These are phyloP conservation scores for Dactylellina leptospora DNA, from an alignment of 2,329 filamentous ascomycete genomes.

Conservation along the genomic window DNA sequence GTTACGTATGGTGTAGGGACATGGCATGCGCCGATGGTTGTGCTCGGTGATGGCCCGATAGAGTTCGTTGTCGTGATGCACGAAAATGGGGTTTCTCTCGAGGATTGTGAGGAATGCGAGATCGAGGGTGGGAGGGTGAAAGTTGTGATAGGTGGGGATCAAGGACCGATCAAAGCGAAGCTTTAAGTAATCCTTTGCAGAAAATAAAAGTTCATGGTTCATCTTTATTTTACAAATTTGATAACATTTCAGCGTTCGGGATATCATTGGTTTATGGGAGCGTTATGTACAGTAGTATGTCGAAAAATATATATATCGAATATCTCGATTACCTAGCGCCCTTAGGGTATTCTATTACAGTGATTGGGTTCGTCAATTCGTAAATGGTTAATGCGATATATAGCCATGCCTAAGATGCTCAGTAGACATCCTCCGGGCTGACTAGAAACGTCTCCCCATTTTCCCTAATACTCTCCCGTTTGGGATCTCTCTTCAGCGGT, in stretches of 20 bases:
- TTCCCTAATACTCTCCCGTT: slow-evolving; percentile 77
- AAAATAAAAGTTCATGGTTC: slow-evolving; percentile 56
- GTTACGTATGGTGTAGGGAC: slow-evolving; percentile 92
- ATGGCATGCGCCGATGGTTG: slow-evolving; percentile 97
- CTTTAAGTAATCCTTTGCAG: slow-evolving; percentile 29
- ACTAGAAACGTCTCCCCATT: slow-evolving; percentile 83
- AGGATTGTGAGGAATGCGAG: slow-evolving; percentile 86
- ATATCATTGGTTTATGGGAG: slow-evolving; percentile 5
- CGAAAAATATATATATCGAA: too few species aligned
- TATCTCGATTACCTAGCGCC: too few species aligned
- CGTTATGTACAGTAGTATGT: slow-evolving; percentile 36
- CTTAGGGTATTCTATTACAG: too few species aligned
- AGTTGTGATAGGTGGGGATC: slow-evolving; percentile 50
- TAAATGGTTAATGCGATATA: not conserved
- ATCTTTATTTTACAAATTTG: slow-evolving; percentile 56
- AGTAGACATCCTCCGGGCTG: slow-evolving; percentile 79
- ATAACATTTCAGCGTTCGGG: slow-evolving; percentile 26
- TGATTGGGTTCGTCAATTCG: not conserved
- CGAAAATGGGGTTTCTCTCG: slow-evolving; percentile 78
- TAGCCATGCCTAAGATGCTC: not conserved
- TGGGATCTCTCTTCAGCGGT: slow-evolving; percentile 80
- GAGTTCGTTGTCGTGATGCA: slow-evolving; percentile 93
- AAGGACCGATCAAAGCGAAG: slow-evolving; percentile 44
- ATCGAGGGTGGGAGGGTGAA: slow-evolving; percentile 60
- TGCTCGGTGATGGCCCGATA: slow-evolving; percentile 74